Conservation (phyloP, 768 basidiomycete species). For the Rhodotorula babjevae region DNA sequence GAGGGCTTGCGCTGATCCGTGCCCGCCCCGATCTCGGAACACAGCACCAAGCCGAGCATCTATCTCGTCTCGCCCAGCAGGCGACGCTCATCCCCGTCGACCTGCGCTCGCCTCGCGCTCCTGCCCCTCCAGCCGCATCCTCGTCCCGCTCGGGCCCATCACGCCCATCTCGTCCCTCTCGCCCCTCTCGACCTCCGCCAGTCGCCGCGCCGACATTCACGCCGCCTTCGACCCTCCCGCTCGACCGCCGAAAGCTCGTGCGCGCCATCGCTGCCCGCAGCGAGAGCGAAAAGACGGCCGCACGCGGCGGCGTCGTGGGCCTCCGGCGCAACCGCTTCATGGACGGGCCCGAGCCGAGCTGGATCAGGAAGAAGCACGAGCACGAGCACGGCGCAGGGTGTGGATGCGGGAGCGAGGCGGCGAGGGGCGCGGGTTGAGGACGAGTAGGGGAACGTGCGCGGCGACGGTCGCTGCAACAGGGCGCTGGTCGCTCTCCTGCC, state of each 20-base stretch:
- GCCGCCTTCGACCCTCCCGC: background rate
- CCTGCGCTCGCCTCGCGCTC: constrained; percentile 3
- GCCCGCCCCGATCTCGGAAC: background rate
- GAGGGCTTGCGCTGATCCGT: background rate
- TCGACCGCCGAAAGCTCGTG: constrained; percentile 16
- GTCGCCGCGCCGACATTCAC: background rate
- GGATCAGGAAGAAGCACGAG: constrained; percentile 10
- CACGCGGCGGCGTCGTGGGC: background rate
- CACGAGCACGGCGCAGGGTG: background rate
- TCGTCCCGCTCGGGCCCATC: background rate
- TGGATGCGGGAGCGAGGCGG: background rate
- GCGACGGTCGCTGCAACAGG: too few species aligned
- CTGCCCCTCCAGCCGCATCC: background rate
- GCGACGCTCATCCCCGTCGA: constrained; percentile 25
- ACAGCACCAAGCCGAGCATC: constrained; percentile 20
- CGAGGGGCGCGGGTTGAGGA: too few species aligned
- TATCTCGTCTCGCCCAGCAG: background rate
- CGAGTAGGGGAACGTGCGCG: too few species aligned
- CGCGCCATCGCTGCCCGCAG: constrained; percentile 4
- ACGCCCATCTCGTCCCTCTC: background rate
- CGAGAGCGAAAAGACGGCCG: background rate
- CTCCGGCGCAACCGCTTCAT: constrained; percentile 26
- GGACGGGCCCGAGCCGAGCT: constrained; percentile 34
- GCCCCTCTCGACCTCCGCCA: background rate
- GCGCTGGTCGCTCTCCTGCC: too few species aligned